Evolutionary conservation across 805 yeast genomes (phyloP).

Genomic region (Lipomyces sp.): DNA sequence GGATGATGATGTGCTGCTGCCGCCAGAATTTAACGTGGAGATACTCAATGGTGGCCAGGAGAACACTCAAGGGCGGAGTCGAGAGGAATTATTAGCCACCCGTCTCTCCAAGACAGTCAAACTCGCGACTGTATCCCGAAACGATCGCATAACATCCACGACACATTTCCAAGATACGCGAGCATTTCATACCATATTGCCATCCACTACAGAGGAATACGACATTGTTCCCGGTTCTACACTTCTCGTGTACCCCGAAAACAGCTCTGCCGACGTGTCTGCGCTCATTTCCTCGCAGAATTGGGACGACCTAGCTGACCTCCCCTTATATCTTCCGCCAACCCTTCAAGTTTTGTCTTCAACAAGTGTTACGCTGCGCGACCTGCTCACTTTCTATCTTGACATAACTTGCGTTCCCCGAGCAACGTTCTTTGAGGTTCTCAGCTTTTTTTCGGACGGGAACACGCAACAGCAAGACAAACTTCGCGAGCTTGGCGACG

Average conservation of each 20-base stretch:
- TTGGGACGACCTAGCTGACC: constrained; percentile 72
- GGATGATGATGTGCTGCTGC: constrained; percentile 40
- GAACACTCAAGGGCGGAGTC: too few relatives aligned
- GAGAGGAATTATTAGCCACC: too few relatives aligned
- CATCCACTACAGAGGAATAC: constrained; percentile 3
- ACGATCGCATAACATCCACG: constrained; percentile 59
- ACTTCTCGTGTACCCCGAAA: constrained; percentile 69
- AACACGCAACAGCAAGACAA: constrained; percentile 67
- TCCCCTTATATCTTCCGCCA: constrained; percentile 42
- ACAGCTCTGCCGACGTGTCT: constrained; percentile 62
- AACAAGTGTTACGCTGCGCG: constrained; percentile 69
- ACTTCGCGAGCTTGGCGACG: constrained; percentile 65
- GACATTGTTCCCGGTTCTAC: constrained; percentile 72
- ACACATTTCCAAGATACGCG: constrained; percentile 92
- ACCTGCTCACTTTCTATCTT: constrained; percentile 70
- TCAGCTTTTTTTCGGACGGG: constrained; percentile 74
- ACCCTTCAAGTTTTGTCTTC: constrained; percentile 43
- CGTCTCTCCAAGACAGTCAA: too few relatives aligned
- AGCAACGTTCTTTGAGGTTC: constrained; percentile 69
- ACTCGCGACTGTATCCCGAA: constrained; percentile 51
- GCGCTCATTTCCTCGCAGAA: constrained; percentile 62
- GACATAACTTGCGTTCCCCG: constrained; percentile 83
- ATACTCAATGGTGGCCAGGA: too few relatives aligned
- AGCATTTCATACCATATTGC: constrained; percentile 47
- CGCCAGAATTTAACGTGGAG: constrained; percentile 43